A percentile compares a stretch with the other conserved stretches of the same genome.
Conservation (phyloP, 2,329 filamentous ascomycete genomes). For the Hypoxylon sp. region DNA sequence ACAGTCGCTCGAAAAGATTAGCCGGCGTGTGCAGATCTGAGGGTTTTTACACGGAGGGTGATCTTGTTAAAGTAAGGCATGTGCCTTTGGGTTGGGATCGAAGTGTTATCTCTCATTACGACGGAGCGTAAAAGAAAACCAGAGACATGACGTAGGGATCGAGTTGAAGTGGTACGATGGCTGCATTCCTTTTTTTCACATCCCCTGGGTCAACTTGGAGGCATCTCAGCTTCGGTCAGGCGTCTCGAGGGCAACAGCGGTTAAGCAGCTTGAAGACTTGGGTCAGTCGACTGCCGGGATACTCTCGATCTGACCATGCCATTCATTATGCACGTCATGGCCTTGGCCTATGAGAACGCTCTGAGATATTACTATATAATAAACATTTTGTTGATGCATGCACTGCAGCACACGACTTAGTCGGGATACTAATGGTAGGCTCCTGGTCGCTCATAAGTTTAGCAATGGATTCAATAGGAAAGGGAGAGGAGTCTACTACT, state of each 20-base stretch:
- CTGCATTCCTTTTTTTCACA: constrained; percentile 25
- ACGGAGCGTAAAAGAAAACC: constrained; percentile 10
- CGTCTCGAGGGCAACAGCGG: constrained; percentile 15
- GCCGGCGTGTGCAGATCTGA: constrained; percentile 25
- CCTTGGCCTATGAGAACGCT: constrained; percentile 24
- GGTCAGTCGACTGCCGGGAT: constrained; percentile 34
- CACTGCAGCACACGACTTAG: constrained; percentile 18
- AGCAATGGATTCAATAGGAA: constrained; percentile 2
- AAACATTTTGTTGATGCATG: constrained; percentile 20
- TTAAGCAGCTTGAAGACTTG: constrained; percentile 23
- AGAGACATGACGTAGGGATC: constrained; percentile 29
- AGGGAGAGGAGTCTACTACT: constrained; percentile 15
- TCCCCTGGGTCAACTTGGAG: constrained; percentile 19
- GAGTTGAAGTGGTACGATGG: constrained; percentile 32
- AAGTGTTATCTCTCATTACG: constrained; percentile 24
- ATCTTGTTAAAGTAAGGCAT: constrained; percentile 24
- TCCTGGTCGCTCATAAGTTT: constrained; percentile 5
- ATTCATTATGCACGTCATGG: constrained; percentile 36
- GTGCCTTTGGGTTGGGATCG: constrained; percentile 21
- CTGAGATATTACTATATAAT: constrained; percentile 30
- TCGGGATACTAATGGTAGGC: constrained; percentile 13
- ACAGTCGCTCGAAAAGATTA: constrained; percentile 20
- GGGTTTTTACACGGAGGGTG: constrained; percentile 13
- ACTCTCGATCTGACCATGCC: constrained; percentile 33
- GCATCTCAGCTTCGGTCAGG: constrained; percentile 19